phyloP scores from a whole-genome alignment of 202 grass and related monocot genomes.

The Sporobolus alterniflorus region DNA sequence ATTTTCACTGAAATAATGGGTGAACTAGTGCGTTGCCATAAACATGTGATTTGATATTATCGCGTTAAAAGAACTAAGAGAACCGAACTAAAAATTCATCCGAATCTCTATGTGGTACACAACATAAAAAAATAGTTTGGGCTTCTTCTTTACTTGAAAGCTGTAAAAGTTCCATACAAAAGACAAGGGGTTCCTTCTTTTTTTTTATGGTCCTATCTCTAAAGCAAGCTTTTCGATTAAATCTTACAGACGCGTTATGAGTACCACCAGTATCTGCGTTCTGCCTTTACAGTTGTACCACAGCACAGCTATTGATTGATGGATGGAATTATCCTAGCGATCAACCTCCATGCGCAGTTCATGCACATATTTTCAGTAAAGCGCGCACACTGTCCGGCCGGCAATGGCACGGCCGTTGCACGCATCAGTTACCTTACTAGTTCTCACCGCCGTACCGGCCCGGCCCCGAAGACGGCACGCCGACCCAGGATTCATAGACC shows the following conservation, averaged over 20 bases:
- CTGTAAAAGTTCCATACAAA: background rate
- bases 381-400: background rate
- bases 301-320: slow-evolving; percentile 15
- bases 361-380: background rate
- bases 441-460: slow-evolving; percentile 44
- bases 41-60: background rate
- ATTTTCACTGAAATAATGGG: too few species aligned
- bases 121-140: background rate
- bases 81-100: background rate
- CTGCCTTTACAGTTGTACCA: slow-evolving; percentile 13
- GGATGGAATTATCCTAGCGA: slow-evolving; percentile 7
- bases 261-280: background rate
- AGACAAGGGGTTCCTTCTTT: background rate
- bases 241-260: background rate
- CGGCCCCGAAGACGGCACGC: slow-evolving; percentile 40
- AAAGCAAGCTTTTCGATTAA: background rate
- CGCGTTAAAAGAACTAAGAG: background rate
- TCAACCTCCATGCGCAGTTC: background rate
- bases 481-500: slow-evolving; percentile 51
- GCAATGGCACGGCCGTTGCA: background rate
- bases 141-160: background rate
- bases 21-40: too few species aligned
- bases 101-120: background rate
- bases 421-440: slow-evolving; percentile 24
- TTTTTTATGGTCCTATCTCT: background rate